Evolutionary conservation across 106 monocot species (phyloP), one percentile per base, ranked within the genome.

Genomic region (Alisma plantagoaquatica): DNA sequence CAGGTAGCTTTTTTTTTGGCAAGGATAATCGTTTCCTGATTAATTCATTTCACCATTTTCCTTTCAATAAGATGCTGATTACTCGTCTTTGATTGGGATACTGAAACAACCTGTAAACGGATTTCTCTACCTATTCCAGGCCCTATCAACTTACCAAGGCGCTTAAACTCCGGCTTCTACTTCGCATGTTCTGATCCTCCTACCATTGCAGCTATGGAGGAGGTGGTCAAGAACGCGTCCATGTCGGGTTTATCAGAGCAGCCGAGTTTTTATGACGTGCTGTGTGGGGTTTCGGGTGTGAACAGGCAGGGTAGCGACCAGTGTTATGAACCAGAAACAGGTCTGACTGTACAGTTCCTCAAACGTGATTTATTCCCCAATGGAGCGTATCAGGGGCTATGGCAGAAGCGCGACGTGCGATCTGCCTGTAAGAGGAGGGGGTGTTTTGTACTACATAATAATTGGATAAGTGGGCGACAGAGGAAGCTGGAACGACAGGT

Each of bases 91-190:
- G n/a, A n/a, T n/a, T n/a, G n/a, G n/a, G n/a, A n/a, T n/a, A n/a
- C n/a, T n/a, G n/a, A n/a, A n/a, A n/a, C n/a, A n/a, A n/a, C n/a
- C n/a, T n/a, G n/a, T n/a, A n/a, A n/a, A 38, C 14, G 35, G 6
- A 7, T 7, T 38, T 6, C 14, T 38, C 35, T 38, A 7, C 35
- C 6, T 38, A 38, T 14, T 38, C 9, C 77, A 89, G 96, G 53
- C 14, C 85, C 98, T 16, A 98, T 98, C 76, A 98, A 98, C 56
- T 38, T 98, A 44, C 98, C 98, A 23, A 72, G 81, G 23, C 66
- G 85, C 44, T 35, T 86, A n/a, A 98, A 98, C 63, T 98, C 90
- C 31, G 98, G 98, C 6, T 98, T 98, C 57, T 98, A 98, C 82
- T 98, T 74, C 61, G 75, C 64, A 30, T 81, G 69, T n/a, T 82